Percentiles rank a stretch among this genome's conserved stretches.
Conservation (phyloP, 2,329 filamentous ascomycete genomes). For the Pseudogymnoascus sp. region DNA sequence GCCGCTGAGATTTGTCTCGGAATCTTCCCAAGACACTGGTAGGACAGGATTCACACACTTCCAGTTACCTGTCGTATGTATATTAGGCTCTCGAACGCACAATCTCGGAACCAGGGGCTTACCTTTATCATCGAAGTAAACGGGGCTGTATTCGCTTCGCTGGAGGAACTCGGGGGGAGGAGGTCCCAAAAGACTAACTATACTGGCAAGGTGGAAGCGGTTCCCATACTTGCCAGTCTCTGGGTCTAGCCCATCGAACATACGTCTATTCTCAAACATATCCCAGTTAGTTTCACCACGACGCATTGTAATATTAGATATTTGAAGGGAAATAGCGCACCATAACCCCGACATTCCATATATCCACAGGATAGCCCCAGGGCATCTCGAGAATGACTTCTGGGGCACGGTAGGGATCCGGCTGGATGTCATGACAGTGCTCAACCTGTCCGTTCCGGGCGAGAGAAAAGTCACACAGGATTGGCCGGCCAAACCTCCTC, state of each 20-base stretch:
- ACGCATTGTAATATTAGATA: not conserved
- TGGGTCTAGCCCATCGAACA: conserved; percentile 20
- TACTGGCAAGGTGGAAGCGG: conserved; percentile 23
- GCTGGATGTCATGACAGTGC: conserved; percentile 19
- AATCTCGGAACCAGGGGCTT: conserved; percentile 16
- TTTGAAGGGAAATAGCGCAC: conserved; percentile 18
- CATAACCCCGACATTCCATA: conserved; percentile 32
- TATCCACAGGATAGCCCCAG: conserved; percentile 30
- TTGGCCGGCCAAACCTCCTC: conserved; percentile 20
- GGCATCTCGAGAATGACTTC: conserved; percentile 33
- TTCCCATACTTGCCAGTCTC: conserved; percentile 19
- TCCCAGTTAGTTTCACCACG: conserved; percentile 18
- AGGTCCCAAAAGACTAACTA: conserved; percentile 24
- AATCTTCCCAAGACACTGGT: conserved; percentile 19
- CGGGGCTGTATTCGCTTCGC: conserved; percentile 19
- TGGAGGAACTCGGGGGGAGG: conserved; percentile 24
- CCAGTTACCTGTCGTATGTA: conserved; percentile 19
- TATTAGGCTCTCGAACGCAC: conserved; percentile 16
- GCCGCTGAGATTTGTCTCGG: conserved; percentile 18
- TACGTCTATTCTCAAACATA: conserved; percentile 20
- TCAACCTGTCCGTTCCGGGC: conserved; percentile 19
- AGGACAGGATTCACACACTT: conserved; percentile 20
- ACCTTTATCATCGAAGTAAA: conserved; percentile 24
- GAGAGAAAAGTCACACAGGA: conserved; percentile 22
- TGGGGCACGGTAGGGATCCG: conserved; percentile 21